These are phyloP conservation scores for Pichia rugopelliculosa DNA, from an alignment of 805 yeast species.

Conservation along the genomic window DNA sequence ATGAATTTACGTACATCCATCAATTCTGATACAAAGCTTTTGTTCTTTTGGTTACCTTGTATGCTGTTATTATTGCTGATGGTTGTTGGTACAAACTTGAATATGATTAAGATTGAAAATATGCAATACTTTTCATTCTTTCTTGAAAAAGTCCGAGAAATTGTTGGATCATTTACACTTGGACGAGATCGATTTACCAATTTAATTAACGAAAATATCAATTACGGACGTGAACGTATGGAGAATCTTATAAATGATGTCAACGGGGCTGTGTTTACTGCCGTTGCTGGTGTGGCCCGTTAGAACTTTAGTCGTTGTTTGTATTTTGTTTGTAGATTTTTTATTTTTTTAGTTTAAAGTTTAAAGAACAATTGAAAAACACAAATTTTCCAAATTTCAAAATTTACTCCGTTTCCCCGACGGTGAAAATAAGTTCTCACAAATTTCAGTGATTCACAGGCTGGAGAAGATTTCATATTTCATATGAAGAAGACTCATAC, in stretches of 20 bases:
- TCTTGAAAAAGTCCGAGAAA: constrained; percentile 35
- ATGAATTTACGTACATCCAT: constrained; percentile 36
- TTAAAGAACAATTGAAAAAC: too few species aligned
- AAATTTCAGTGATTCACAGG: not conserved
- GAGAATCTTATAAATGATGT: constrained; percentile 32
- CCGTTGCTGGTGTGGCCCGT: constrained; percentile 23
- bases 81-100: constrained; percentile 25
- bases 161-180: constrained; percentile 41
- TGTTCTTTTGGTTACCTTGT: constrained; percentile 89
- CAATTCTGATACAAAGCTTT: constrained; percentile 71
- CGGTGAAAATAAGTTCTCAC: too few species aligned
- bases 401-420: constrained; percentile 3
- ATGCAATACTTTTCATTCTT: constrained; percentile 20
- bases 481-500: too few species aligned
- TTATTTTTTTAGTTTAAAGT: not conserved
- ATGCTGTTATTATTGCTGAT: constrained; percentile 46
- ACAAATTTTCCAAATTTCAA: too few species aligned
- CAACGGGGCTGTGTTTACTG: constrained; percentile 35
- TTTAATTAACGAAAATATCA: constrained; percentile 29
- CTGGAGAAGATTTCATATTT: too few species aligned
- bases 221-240: constrained; percentile 26
- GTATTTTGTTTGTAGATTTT: not conserved
- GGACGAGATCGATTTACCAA: constrained; percentile 36
- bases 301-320: not conserved
- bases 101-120: constrained; percentile 18